Evolutionary conservation across 1,139 yeast species (phyloP), one percentile per base, ranked within the genome.

Genomic region (Kodamaea alishanica): DNA sequence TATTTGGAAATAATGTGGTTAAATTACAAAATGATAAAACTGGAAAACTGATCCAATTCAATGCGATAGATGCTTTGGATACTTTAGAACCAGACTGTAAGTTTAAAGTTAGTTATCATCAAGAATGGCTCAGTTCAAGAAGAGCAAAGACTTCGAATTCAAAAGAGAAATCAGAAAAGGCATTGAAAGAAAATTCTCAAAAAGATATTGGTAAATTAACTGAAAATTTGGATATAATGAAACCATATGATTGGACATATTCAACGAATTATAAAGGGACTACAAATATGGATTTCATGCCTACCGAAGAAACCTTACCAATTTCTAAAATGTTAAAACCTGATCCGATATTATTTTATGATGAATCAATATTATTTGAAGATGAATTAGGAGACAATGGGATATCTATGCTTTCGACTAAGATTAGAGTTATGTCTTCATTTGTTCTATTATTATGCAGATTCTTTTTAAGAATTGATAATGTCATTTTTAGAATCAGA

Each of bases 321-420:
- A 54, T 86, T 20, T 79, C 79, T 15, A 78, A 81, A 56, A 68
- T 92, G 35, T 69, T 79, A 35, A 70, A 73, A 41, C 90, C 85
- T 6, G 96, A 89, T 51, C 96, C 96, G 2, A 92, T 92, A 33
- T 58, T 88, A 37, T 88, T 87, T 57, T 92, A 79, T 56, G 97
- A 89, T 57, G 97, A 90, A 52, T 79, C 88, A 63, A 79, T 87
- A 6, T 67, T 94, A 26, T 94, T 78, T 56, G 99, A 92, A 57
- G 98, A 92, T 55, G 99, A 92, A 58, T 69, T 92, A 41, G 98
- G 96, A 3, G 99, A 92, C 60, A 92, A 92, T 58, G 99, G 99
- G 4, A 84, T 88, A 23, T 80, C 94, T 0, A 75, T 87, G 41
- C 63, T 87, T 39, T 79, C 81, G 38, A 80, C 83, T 26, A 89